Evolutionary conservation across 2,329 filamentous ascomycete genomes (phyloP), one percentile per base, ranked within the genome.

Genomic region (Colletotrichum chlorophyti): DNA sequence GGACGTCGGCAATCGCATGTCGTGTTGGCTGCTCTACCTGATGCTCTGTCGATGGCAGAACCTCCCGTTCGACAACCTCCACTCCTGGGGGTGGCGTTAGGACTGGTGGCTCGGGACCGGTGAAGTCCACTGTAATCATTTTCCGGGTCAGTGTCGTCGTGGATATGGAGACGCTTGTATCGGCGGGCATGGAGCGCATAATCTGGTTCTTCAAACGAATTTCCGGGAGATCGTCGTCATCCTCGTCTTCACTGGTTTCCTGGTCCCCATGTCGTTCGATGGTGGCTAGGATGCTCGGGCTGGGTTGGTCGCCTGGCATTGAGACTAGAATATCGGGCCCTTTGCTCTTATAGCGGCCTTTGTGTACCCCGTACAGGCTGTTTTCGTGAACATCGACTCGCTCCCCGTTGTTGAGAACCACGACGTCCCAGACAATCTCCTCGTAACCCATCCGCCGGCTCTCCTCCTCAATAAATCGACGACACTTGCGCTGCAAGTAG

Each of bases 401-500:
- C 41, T 80, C 76, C 8, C 83, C 83, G 64, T 86, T 78, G 58
- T 83, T 80, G 14, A 88, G 73, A 0, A 89, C 83, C 7, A 89
- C 84, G 3, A 89, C 82, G 65, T 90, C 87, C 86, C 87, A 89
- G 8, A 90, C 76, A 2, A 84, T 72, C 60, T 88, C 83, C 54
- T 87, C 83, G 15, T 77, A 75, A 10, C 74, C 74, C 7, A 79
- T 72, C 1, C 77, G 74, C 21, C 75, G 73, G 6, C 69, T 71
- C 63, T 86, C 82, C 43, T 82, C 78, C 17, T 82, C 79, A 6
- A 80, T 75, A 27, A 79, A 73, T 38, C 76, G 80, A 49, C 77
- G 78, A 59, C 83, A 87, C 66, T 78, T 80, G 50, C 79, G 76
- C 66, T 89, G 87, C 19, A 89, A 71, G 55, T 87, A 85, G 5